A percentile compares a stretch with the other conserved stretches of the same genome.
Conservation (phyloP, 2,329 filamentous ascomycete species). For the Trematosphaeria pertusa region DNA sequence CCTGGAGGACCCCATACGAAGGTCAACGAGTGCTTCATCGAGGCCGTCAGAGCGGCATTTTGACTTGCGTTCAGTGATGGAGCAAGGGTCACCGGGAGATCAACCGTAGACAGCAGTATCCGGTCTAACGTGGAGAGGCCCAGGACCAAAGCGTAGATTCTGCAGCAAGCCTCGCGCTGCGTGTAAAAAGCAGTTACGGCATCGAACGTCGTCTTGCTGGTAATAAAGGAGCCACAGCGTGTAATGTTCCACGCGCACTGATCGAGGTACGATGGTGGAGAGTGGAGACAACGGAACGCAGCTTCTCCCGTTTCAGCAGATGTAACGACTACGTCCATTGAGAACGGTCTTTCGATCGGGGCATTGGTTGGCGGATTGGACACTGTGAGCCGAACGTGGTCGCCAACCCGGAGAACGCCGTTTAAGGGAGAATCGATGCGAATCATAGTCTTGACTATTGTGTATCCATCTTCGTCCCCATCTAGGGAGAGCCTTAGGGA, state of each 20-base stretch:
- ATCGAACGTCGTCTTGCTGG: constrained; percentile 49
- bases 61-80: constrained; percentile 45
- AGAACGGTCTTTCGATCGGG: constrained; percentile 31
- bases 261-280: constrained; percentile 45
- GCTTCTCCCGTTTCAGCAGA: constrained; percentile 37
- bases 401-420: constrained; percentile 23
- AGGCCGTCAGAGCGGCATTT: constrained; percentile 40
- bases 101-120: constrained; percentile 14
- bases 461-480: constrained; percentile 14
- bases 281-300: constrained; percentile 49
- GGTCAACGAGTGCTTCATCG: constrained; percentile 42
- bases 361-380: constrained; percentile 43
- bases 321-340: constrained; percentile 50
- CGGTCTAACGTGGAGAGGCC: constrained; percentile 16
- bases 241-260: constrained; percentile 48
- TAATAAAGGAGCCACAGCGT: constrained; percentile 53
- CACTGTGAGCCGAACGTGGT: constrained; percentile 46
- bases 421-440: constrained; percentile 25
- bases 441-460: constrained; percentile 22
- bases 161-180: constrained; percentile 40
- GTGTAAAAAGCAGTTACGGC: constrained; percentile 44
- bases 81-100: constrained; percentile 17
- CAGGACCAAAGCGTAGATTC: constrained; percentile 33
- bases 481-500: constrained; percentile 17
- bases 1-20: constrained; percentile 57